A percentile compares a stretch with the other conserved stretches of the same genome.
Evolutionary conservation across 2,329 filamentous ascomycete species (phyloP).

Genomic region (Arthroderma uncinatum): DNA sequence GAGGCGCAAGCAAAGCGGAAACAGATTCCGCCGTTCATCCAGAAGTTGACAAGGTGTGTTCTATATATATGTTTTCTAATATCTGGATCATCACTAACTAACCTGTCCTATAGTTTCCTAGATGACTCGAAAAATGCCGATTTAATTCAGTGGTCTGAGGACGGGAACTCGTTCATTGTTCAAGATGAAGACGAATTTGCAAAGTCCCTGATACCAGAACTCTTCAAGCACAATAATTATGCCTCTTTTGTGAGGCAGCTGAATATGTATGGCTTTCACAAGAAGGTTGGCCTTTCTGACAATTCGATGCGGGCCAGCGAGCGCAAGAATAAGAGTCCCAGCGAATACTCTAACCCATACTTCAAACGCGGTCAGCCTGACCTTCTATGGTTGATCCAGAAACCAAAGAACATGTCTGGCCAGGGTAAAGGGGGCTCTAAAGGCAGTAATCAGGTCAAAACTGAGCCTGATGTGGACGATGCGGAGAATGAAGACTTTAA

Average conservation of each 20-base stretch:
- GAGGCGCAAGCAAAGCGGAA: conserved; percentile 85
- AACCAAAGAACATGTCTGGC: conserved; percentile 63
- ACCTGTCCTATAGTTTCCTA: conserved; percentile 56
- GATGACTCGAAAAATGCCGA: conserved; percentile 89
- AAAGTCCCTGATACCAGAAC: conserved; percentile 59
- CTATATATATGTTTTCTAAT: not conserved
- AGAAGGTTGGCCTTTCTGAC: conserved; percentile 77
- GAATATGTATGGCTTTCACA: conserved; percentile 55
- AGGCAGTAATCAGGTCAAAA: conserved; percentile 33
- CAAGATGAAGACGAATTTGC: conserved; percentile 88
- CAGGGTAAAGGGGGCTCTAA: conserved; percentile 45
- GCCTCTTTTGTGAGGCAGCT: conserved; percentile 65
- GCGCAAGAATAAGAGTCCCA: conserved; percentile 92
- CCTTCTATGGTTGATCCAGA: conserved; percentile 89
- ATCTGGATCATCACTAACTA: conserved; percentile 5
- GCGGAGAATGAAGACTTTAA: conserved; percentile 54
- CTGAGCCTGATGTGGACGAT: conserved; percentile 52
- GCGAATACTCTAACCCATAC: conserved; percentile 95
- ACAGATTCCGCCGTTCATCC: conserved; percentile 93
- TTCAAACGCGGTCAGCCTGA: conserved; percentile 90
- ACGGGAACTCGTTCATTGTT: conserved; percentile 92
- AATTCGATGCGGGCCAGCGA: conserved; percentile 97
- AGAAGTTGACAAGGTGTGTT: conserved; percentile 87
- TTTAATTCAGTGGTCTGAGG: conserved; percentile 91
- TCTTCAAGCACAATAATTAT: conserved; percentile 73